Base-by-base conservation (phyloP, 2,329 filamentous ascomycete species). In the Cytospora mali region DNA sequence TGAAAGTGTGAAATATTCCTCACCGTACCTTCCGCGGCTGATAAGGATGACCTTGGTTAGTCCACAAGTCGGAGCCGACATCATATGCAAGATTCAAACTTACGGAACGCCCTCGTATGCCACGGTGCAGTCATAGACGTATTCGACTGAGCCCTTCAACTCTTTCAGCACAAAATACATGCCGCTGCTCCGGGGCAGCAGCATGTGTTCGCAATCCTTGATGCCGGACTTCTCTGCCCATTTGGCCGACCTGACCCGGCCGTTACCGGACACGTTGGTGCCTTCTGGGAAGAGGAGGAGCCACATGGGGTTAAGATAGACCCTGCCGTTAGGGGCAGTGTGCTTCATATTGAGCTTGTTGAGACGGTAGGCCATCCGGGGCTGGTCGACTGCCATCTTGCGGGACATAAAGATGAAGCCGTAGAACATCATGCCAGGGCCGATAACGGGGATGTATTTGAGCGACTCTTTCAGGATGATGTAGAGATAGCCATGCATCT, bases 71-170 rank as follows among this genome's bases (percentile, higher is more conserved):
- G 13, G 54, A 23, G 66, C 25, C 42, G 29, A 16, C 11, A 42
- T 52, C 18, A 14, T 9, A 61, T 42, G 49, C 18, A 29, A 33
- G 35, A 7, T 1, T 25, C 11, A 27, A 57, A 89, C 92, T 82
- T 84, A 94, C 89, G 91, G 91, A 50, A 97, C 86, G 16, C 95
- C 94, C 76, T 97, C 94, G 72, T 99, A 99, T 5, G 92, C 93
- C 62, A 99, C 89, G 0, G 95, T 98, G 75, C 93, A 97, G 76
- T 96, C 92, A 70, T 96, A 96, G 0, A 96, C 80, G 77, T 91
- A 96, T 13, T 95, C 90, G 0, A 93, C 86, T 0, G 88, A 88
- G 10, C 83, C 85, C 69, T 86, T 85, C 16, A 96, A 79, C 74
- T 96, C 88, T 66, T 88, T 88, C 50, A 96, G 76, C 69, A 90